Percentiles rank a stretch among this genome's conserved stretches.
phyloP scores from a whole-genome alignment of 2,329 filamentous ascomycete genomes.

The Talaromyces funiculosus region DNA sequence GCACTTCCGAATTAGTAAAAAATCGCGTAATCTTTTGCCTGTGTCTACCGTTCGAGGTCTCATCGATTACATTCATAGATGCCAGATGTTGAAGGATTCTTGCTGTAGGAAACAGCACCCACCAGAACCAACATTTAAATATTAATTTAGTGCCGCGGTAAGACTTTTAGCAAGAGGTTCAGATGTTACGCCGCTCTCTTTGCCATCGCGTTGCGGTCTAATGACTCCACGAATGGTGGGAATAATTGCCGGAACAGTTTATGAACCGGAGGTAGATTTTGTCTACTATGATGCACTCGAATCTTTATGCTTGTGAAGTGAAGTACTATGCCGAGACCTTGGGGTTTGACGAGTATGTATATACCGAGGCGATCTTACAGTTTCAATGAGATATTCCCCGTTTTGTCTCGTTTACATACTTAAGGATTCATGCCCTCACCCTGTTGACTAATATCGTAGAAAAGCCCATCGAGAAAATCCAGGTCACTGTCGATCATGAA shows the following conservation, averaged over 20 bases:
- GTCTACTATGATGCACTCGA: neutral
- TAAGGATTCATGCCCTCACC: neutral
- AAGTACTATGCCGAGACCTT: neutral
- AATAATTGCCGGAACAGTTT: neutral
- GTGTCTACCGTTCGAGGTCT: neutral
- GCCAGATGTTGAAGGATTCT: neutral
- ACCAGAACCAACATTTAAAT: neutral
- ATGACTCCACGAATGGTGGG: neutral
- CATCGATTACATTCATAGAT: neutral
- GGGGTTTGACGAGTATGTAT: too few relatives aligned
- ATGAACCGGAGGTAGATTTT: neutral
- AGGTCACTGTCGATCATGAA: neutral
- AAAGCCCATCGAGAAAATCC: neutral
- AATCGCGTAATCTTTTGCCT: neutral
- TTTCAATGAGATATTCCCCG: neutral
- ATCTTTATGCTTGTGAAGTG: too few relatives aligned
- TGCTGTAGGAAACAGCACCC: neutral
- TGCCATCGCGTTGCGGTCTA: neutral
- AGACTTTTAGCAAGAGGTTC: neutral
- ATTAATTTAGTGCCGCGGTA: neutral
- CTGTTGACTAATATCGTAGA: neutral
- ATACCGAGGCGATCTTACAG: too few relatives aligned
- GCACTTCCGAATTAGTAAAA: neutral
- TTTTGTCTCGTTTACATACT: too few relatives aligned
- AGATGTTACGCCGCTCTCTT: neutral